Evolutionary conservation across 2,329 filamentous ascomycete genomes (phyloP).

Genomic region (Didymella sp.): DNA sequence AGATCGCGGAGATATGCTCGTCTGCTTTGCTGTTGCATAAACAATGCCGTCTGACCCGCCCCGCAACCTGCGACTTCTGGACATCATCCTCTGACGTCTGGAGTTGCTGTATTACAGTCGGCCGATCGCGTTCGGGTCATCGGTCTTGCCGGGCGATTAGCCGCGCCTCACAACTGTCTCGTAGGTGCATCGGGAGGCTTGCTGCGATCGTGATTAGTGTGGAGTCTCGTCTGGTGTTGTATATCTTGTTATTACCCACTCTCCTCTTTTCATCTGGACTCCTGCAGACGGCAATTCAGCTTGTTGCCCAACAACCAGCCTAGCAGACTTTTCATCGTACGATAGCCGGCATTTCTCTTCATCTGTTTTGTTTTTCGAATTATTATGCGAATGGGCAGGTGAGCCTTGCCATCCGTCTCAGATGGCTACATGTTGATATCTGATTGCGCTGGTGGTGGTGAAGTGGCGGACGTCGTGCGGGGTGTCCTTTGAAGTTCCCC

Average conservation of each 20-base stretch:
- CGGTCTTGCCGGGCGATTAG: constrained; percentile 12
- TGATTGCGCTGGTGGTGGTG: constrained; percentile 10
- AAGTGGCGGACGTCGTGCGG: constrained; percentile 13
- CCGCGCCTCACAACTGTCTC: constrained; percentile 15
- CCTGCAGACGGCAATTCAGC: constrained; percentile 9
- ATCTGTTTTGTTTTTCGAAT: background rate
- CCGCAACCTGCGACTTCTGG: background rate
- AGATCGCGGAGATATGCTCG: background rate
- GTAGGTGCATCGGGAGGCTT: constrained; percentile 18
- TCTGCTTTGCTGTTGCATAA: background rate
- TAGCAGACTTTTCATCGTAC: constrained; percentile 13
- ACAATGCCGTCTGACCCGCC: background rate
- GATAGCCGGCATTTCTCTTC: background rate
- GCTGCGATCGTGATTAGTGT: constrained; percentile 20
- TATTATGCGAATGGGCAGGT: background rate
- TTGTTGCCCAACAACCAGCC: constrained; percentile 6
- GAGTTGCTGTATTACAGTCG: constrained; percentile 6
- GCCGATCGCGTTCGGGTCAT: constrained; percentile 19
- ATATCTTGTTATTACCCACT: constrained; percentile 17
- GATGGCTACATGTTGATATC: constrained; percentile 1
- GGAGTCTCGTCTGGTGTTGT: constrained; percentile 13
- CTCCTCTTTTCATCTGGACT: constrained; percentile 13
- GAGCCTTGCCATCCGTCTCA: background rate
- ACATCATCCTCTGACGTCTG: background rate
- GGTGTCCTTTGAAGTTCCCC: constrained; percentile 14